A percentile compares a stretch with the other conserved stretches of the same genome.
phyloP scores from a whole-genome alignment of 192 early-diverging fungal species.

The Backusella liffmaniae region DNA sequence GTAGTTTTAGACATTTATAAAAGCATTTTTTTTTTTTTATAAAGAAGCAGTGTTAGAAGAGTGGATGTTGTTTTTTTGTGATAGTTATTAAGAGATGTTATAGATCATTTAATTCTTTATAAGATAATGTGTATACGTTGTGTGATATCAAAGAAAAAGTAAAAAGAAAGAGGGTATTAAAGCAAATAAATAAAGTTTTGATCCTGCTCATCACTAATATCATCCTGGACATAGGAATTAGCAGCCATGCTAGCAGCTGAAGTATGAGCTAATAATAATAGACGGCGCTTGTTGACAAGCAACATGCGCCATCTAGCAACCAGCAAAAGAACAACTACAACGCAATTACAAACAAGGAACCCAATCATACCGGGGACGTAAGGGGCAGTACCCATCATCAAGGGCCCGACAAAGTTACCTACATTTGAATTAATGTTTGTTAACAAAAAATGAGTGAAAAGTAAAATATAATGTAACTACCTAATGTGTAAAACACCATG shows the following conservation, averaged over 20 bases:
- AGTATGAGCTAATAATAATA: conserved; percentile 4
- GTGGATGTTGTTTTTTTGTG: neutral
- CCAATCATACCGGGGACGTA: conserved; percentile 22
- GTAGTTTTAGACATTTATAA: neutral
- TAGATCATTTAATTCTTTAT: neutral
- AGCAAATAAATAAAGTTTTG: conserved; percentile 31
- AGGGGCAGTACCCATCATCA: conserved; percentile 14
- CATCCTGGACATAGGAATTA: neutral
- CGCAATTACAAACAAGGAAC: conserved; percentile 15
- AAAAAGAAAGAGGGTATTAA: conserved; percentile 1
- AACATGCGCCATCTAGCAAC: conserved; percentile 12
- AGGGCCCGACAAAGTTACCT: conserved; percentile 22
- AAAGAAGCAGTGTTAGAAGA: neutral
- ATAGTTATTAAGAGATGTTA: neutral
- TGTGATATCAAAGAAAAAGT: neutral
- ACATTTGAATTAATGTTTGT: neutral
- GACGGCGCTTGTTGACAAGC: conserved; percentile 9
- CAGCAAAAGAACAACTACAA: conserved; percentile 9
- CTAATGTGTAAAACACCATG: conserved; percentile 23
- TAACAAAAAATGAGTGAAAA: neutral
- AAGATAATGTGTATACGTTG: neutral
- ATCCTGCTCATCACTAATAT: conserved; percentile 20
- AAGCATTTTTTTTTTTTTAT: too few relatives aligned
- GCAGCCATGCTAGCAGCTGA: conserved; percentile 1
- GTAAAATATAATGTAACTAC: conserved; percentile 9